Evolutionary conservation across 2,329 filamentous ascomycete genomes (phyloP), one percentile per base, ranked within the genome.

Genomic region (Pyrenophora teres): DNA sequence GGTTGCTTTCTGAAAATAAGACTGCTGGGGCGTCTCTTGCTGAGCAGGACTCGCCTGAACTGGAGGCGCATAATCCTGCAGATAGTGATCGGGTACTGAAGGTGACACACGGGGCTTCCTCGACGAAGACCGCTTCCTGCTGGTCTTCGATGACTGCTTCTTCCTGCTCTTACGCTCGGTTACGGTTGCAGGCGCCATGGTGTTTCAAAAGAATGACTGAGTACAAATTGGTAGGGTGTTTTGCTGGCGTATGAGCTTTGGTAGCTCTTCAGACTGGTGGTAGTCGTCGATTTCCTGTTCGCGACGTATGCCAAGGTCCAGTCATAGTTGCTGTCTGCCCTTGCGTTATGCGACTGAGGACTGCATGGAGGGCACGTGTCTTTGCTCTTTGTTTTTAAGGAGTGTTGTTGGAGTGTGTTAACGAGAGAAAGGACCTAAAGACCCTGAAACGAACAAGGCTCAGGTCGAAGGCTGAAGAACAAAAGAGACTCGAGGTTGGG

Each of bases 161-260:
- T 54, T 62, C 52, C 56, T 57, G 38, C 58, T 56, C 52, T 52
- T 59, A 32, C 60, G 57, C 37, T 67, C 64, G 4, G 49, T 46
- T 33, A 55, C 57, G 21, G 41, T 39, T n/a, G 56, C 54, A 19
- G 56, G 46, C 37, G 52, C 54, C 63, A 66, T 66, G 30, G n/a
- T 41, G 38, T 54, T 38, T 4, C 23, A 30, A 30, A 30, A 10
- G 27, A 30, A 30, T 30, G 27, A 30, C 27, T 30, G 27, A 30
- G 27, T 30, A 30, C 27, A 30, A 30, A 43, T 46, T 27, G 44
- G 33, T 27, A 33, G 33, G 46, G 45, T 47, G 23, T 38, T 31
- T 45, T 32, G 38, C 42, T 49, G 25, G 50, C 39, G 50, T 41
- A 41, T 33, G 42, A 49, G 42, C 31, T 31, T 44, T 37, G 42